These are phyloP conservation scores for Ilyonectria robusta DNA, from an alignment of 2,329 filamentous ascomycete genomes.

Conservation along the genomic window DNA sequence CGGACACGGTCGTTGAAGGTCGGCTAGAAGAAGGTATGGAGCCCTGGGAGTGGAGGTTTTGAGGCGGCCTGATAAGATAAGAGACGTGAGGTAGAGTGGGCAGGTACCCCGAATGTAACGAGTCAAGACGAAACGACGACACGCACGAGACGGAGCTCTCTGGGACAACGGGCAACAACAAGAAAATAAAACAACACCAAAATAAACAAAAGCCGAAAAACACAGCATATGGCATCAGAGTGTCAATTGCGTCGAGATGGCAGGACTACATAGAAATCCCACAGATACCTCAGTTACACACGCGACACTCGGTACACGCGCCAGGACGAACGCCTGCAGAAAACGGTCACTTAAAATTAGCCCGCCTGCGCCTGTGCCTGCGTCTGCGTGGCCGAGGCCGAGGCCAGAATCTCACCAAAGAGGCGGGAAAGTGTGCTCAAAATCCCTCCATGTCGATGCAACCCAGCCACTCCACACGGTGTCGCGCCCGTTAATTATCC, in stretches of 20 bases:
- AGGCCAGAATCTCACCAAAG: not conserved
- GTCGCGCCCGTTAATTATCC: constrained; percentile 10
- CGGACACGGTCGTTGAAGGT: constrained; percentile 31
- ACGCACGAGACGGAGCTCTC: constrained; percentile 10
- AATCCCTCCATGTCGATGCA: not conserved
- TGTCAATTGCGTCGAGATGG: not conserved
- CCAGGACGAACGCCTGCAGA: not conserved
- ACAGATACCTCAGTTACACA: not conserved
- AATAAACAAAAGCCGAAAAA: constrained; percentile 22
- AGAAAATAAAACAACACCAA: constrained; percentile 24
- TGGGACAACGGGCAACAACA: constrained; percentile 25
- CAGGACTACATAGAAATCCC: not conserved
- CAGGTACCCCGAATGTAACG: constrained; percentile 8
- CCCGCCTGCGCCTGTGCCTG: not conserved
- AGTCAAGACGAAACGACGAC: not conserved
- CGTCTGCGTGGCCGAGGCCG: constrained; percentile 1
- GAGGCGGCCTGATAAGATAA: constrained; percentile 32
- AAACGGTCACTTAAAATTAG: constrained; percentile 2
- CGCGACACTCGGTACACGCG: not conserved
- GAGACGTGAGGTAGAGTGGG: constrained; percentile 11
- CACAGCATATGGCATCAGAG: not conserved
- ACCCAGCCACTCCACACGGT: constrained; percentile 18
- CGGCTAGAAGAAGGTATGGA: constrained; percentile 17
- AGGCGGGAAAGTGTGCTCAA: not conserved
- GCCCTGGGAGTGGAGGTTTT: constrained; percentile 25